Evolutionary conservation across 106 monocot genomes (phyloP).

Genomic region (Phalaenopsis aphrodite): DNA sequence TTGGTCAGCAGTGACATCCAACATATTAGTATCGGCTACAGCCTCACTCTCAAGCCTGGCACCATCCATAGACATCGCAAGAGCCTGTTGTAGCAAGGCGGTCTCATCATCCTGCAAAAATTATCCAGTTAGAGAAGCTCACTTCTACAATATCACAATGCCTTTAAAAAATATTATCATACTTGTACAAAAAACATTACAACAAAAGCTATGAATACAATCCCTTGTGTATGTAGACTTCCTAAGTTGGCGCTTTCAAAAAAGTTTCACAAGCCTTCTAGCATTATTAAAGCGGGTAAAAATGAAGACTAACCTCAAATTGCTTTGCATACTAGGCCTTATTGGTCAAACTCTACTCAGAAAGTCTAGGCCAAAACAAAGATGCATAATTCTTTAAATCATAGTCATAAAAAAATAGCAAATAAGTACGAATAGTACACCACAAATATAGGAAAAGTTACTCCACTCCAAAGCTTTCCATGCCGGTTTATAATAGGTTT

Average conservation of each 20-base stretch:
- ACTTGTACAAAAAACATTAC: background rate
- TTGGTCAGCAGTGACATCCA: slow-evolving; percentile 39
- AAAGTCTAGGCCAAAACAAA: no score
- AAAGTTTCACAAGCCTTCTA: background rate
- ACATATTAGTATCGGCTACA: slow-evolving; percentile 43
- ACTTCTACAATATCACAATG: background rate
- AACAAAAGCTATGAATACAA: background rate
- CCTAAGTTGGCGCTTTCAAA: background rate
- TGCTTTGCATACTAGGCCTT: no score
- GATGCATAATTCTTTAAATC: no score
- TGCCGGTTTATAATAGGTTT: no score
- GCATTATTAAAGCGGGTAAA: no score
- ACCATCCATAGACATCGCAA: slow-evolving; percentile 86
- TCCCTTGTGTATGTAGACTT: background rate
- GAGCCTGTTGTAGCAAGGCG: slow-evolving; percentile 63
- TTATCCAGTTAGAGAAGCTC: background rate
- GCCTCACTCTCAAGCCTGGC: slow-evolving; percentile 19
- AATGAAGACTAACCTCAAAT: no score
- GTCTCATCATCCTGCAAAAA: slow-evolving; percentile 60
- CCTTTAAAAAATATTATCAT: background rate
- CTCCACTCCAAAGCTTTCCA: no score
- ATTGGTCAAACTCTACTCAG: no score
- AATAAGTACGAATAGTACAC: no score
- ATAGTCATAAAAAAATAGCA: no score
- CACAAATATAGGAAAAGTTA: no score